phyloP scores from a whole-genome alignment of 164 flowering plant genomes.

The Berberis thunbergii region DNA sequence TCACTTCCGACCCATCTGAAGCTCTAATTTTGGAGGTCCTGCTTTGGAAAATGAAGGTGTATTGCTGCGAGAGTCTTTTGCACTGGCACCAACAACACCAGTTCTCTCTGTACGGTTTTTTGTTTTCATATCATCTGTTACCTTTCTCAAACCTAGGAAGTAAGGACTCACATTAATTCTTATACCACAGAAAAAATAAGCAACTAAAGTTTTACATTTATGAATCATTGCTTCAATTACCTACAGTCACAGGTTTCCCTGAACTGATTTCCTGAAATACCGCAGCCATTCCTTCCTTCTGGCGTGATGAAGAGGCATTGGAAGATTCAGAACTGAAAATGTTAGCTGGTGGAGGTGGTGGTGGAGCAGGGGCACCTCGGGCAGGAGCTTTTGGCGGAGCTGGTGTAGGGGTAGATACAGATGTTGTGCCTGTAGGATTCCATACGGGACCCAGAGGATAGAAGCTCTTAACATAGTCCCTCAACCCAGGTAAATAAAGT shows the following conservation, averaged over 20 bases:
- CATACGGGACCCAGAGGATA: conserved; percentile 90
- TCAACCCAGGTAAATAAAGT: conserved; percentile 81
- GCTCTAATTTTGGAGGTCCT: conserved; percentile 90
- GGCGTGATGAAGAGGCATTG: conserved; percentile 47
- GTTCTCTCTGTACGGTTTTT: conserved; percentile 81
- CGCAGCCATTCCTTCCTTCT: conserved; percentile 90
- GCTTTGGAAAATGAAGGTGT: conserved; percentile 65
- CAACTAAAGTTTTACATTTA: background rate
- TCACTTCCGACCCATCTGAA: conserved; percentile 98
- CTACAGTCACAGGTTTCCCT: conserved; percentile 66
- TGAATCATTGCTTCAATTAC: conserved; percentile 22
- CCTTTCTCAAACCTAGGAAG: conserved; percentile 55
- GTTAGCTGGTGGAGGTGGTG: conserved; percentile 81
- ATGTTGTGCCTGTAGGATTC: conserved; percentile 50
- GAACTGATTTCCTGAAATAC: conserved; percentile 84
- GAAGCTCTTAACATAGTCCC: conserved; percentile 80
- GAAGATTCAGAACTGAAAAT: conserved; percentile 57
- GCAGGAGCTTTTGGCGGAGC: conserved; percentile 51
- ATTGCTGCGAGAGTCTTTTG: conserved; percentile 42
- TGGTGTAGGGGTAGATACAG: conserved; percentile 20
- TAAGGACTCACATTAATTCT: background rate
- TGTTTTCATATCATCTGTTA: conserved; percentile 78
- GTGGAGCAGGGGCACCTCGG: conserved; percentile 67
- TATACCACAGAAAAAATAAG: background rate
- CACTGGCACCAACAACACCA: conserved; percentile 50